Conservation (phyloP, 306 rosid species). For the Begonia masoniana region DNA sequence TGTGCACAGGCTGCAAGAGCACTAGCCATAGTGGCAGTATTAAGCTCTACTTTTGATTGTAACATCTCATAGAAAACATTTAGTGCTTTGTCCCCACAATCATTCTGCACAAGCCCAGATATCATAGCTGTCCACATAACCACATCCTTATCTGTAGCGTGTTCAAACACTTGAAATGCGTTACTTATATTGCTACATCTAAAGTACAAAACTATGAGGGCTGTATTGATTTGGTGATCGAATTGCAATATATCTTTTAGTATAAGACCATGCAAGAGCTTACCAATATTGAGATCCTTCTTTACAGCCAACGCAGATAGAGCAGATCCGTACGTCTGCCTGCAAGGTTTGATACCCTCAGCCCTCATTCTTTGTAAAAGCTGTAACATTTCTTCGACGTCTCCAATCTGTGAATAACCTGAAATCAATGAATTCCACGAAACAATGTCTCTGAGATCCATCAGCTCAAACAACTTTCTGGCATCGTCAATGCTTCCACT, state of each 20-base stretch:
- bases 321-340: slow-evolving; percentile 8
- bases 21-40: slow-evolving; percentile 10
- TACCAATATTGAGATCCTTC: slow-evolving; percentile 6
- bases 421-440: slow-evolving; percentile 11
- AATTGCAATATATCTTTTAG: slow-evolving; percentile 1
- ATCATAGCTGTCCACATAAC: slow-evolving; percentile 16
- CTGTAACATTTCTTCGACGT: slow-evolving; percentile 7
- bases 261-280: slow-evolving; percentile 8
- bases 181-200: slow-evolving; percentile 4
- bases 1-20: slow-evolving; percentile 16
- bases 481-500: slow-evolving; percentile 10
- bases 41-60: slow-evolving; percentile 3
- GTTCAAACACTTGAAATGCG: slow-evolving; percentile 1
- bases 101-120: slow-evolving; percentile 13
- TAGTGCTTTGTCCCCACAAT: slow-evolving; percentile 9
- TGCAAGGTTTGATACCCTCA: slow-evolving; percentile 7
- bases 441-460: slow-evolving; percentile 11
- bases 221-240: slow-evolving; percentile 11
- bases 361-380: slow-evolving; percentile 5
- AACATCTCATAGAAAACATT: slow-evolving; percentile 10
- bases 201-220: slow-evolving; percentile 10
- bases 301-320: slow-evolving; percentile 8
- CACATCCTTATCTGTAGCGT: slow-evolving; percentile 3
- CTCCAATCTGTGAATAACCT: slow-evolving; percentile 4
- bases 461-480: slow-evolving; percentile 10